Conservation (phyloP, 2,329 filamentous ascomycete species). For the Furcasterigmium furcatum region DNA sequence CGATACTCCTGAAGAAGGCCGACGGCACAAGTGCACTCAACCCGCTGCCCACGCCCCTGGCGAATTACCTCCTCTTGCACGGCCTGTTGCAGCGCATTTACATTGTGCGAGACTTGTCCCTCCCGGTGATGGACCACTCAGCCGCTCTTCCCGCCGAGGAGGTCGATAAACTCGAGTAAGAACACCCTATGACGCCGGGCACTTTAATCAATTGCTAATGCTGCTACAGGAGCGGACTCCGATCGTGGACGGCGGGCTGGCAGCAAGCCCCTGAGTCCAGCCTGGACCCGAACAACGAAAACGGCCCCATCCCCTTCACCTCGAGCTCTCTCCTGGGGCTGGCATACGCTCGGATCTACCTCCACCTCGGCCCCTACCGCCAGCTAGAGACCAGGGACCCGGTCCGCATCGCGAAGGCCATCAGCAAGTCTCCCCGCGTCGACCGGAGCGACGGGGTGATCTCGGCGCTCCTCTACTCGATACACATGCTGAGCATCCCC, state of each 20-base stretch:
- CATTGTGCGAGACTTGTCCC: slow-evolving; percentile 30
- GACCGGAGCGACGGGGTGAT: slow-evolving; percentile 44
- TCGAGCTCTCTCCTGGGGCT: slow-evolving; percentile 42
- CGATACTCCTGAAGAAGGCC: slow-evolving; percentile 23
- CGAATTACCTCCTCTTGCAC: slow-evolving; percentile 32
- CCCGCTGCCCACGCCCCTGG: slow-evolving; percentile 30
- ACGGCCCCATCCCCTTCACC: slow-evolving; percentile 36
- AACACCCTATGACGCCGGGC: neutral
- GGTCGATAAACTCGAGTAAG: slow-evolving; percentile 30
- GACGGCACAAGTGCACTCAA: slow-evolving; percentile 22
- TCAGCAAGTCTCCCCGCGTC: slow-evolving; percentile 32
- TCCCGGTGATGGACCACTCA: slow-evolving; percentile 26
- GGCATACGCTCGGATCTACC: slow-evolving; percentile 41
- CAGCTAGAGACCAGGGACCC: slow-evolving; percentile 40
- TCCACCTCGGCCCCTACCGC: slow-evolving; percentile 39
- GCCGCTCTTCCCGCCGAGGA: slow-evolving; percentile 27
- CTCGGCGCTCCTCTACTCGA: slow-evolving; percentile 47
- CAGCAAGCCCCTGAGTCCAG: slow-evolving; percentile 33
- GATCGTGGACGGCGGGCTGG: slow-evolving; percentile 34
- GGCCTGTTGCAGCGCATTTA: slow-evolving; percentile 33
- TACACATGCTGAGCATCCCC: slow-evolving; percentile 52
- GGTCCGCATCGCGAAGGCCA: slow-evolving; percentile 30
- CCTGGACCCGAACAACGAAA: slow-evolving; percentile 35
- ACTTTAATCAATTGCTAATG: neutral
- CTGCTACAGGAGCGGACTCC: slow-evolving; percentile 23